Conservation (phyloP, 78 protist species). For the Bigelowiella natans region DNA sequence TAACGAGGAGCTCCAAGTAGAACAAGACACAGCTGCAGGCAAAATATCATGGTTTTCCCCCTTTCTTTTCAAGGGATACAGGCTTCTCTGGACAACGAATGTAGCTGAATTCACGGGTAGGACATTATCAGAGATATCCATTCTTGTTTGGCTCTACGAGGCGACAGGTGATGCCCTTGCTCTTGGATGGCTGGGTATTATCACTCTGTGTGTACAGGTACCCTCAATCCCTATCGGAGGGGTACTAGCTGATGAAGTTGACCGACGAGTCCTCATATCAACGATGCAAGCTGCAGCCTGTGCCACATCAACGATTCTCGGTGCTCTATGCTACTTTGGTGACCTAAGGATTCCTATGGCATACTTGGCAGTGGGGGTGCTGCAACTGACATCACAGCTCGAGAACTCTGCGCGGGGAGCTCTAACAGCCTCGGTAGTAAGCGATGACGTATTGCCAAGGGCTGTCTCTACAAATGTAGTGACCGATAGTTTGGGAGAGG, state of each 20-base stretch:
- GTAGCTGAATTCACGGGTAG: not conserved
- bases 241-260: not conserved
- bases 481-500: not conserved
- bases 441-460: not conserved
- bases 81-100: not conserved
- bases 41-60: not conserved
- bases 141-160: not conserved
- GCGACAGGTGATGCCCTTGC: not conserved
- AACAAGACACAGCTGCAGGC: no score
- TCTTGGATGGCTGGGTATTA: not conserved
- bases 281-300: not conserved
- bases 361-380: not conserved
- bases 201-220: not conserved
- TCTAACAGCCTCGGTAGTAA: not conserved
- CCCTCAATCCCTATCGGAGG: not conserved
- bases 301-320: not conserved
- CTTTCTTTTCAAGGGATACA: not conserved
- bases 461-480: not conserved
- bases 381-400: not conserved
- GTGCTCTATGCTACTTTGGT: not conserved
- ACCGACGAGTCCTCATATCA: not conserved
- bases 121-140: not conserved
- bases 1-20: no score
- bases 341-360: not conserved
- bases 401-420: not conserved